Conservation (phyloP, 2,329 filamentous ascomycete species). For the Monilinia fructicola region DNA sequence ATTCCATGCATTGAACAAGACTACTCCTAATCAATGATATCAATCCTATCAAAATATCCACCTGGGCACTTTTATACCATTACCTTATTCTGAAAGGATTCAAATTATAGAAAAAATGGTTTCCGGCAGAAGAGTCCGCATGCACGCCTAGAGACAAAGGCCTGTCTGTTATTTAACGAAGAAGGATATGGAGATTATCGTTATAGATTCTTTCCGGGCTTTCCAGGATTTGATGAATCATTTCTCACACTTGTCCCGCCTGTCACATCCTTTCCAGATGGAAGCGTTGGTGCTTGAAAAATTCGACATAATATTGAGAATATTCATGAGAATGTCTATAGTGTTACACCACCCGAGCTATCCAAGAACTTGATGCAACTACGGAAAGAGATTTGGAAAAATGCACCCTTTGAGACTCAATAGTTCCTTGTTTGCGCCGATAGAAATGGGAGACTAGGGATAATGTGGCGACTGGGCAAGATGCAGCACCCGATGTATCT, state of each 20-base stretch:
- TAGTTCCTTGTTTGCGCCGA: not conserved
- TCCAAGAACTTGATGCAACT: not conserved
- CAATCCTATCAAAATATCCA: too few relatives aligned
- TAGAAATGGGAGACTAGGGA: not conserved
- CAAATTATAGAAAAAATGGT: too few relatives aligned
- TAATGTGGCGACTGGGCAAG: not conserved
- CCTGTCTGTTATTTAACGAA: too few relatives aligned
- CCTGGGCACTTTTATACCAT: too few relatives aligned
- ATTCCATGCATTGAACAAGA: too few relatives aligned
- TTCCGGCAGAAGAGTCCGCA: too few relatives aligned
- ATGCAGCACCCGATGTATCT: not conserved
- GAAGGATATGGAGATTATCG: too few relatives aligned
- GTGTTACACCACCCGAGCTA: not conserved
- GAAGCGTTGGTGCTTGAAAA: not conserved
- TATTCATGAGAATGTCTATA: not conserved
- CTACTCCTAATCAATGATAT: too few relatives aligned
- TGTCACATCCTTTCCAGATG: not conserved
- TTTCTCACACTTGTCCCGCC: not conserved
- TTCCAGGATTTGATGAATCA: too few relatives aligned
- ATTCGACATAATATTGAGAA: not conserved
- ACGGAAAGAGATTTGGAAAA: not conserved
- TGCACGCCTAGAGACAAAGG: too few relatives aligned
- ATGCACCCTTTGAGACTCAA: not conserved
- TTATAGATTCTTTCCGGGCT: not conserved
- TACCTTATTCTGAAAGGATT: too few relatives aligned